Conservation (phyloP, 1,139 yeast genomes). For the Entelexis paramagnoliae region DNA sequence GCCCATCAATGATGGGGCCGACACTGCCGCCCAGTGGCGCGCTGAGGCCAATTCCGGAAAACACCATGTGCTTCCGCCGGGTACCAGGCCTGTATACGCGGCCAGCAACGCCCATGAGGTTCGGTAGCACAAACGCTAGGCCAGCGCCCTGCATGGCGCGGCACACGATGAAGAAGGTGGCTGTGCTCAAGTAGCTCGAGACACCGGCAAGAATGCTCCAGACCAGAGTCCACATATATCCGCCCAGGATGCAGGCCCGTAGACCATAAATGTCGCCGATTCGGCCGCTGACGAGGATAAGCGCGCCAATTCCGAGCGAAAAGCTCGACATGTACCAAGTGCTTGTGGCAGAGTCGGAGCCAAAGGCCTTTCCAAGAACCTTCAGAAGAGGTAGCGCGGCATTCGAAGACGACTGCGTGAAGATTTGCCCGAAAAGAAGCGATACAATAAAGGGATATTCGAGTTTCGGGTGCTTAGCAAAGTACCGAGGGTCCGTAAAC, state of each 20-base stretch:
- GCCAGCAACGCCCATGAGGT: conserved; percentile 47
- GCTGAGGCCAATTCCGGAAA: conserved; percentile 46
- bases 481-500: conserved; percentile 21
- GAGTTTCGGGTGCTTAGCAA: conserved; percentile 17
- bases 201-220: conserved; percentile 47
- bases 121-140: conserved; percentile 48
- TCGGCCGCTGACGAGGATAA: conserved; percentile 51
- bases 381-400: conserved; percentile 39
- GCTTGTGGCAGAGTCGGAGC: conserved; percentile 36
- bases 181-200: conserved; percentile 34
- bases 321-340: conserved; percentile 53
- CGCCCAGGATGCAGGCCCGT: conserved; percentile 40
- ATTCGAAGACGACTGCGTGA: conserved; percentile 44
- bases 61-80: conserved; percentile 34
- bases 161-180: conserved; percentile 40
- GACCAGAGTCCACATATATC: conserved; percentile 41
- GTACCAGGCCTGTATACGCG: conserved; percentile 42
- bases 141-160: conserved; percentile 55
- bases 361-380: conserved; percentile 37
- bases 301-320: conserved; percentile 52
- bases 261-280: conserved; percentile 55
- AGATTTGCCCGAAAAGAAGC: conserved; percentile 35
- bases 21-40: conserved; percentile 50
- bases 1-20: conserved; percentile 42
- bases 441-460: conserved; percentile 20